phyloP scores from a whole-genome alignment of 768 basidiomycete species.

The Phanerochaete carnosa region DNA sequence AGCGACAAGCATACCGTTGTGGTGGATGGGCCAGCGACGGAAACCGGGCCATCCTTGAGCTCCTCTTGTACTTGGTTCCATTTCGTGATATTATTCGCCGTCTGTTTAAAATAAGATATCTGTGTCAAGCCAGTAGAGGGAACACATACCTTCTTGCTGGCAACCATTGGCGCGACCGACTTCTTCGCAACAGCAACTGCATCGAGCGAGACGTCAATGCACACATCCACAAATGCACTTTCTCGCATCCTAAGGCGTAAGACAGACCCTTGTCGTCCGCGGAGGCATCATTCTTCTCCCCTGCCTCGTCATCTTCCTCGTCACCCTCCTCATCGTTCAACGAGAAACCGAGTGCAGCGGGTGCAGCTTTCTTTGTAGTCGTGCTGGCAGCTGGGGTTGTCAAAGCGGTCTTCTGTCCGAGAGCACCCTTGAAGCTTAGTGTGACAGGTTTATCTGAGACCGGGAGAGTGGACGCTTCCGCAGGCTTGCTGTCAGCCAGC shows the following conservation, averaged over 20 bases:
- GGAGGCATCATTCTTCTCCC: slow-evolving; percentile 20
- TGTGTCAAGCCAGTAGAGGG: background rate
- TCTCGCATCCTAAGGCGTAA: slow-evolving; percentile 23
- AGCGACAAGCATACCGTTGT: slow-evolving; percentile 9
- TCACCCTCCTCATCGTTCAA: slow-evolving; percentile 53
- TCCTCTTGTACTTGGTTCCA: slow-evolving; percentile 98
- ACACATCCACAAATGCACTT: slow-evolving; percentile 20
- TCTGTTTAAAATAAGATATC: slow-evolving; percentile 40
- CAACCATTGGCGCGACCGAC: slow-evolving; percentile 70
- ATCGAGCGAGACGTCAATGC: slow-evolving; percentile 28
- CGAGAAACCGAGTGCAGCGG: slow-evolving; percentile 61
- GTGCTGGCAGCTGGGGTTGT: slow-evolving; percentile 21
- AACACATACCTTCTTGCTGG: slow-evolving; percentile 72
- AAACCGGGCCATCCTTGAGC: slow-evolving; percentile 36
- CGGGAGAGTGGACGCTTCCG: slow-evolving; percentile 64
- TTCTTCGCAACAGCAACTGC: slow-evolving; percentile 56
- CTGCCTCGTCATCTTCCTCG: slow-evolving; percentile 40
- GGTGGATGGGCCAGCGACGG: slow-evolving; percentile 12
- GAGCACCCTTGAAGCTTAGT: slow-evolving; percentile 53
- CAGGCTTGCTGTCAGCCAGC: slow-evolving; percentile 24
- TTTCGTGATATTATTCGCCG: slow-evolving; percentile 87
- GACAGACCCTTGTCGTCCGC: slow-evolving; percentile 50
- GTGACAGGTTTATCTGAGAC: slow-evolving; percentile 81
- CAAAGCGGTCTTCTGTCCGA: slow-evolving; percentile 16
- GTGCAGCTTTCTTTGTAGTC: slow-evolving; percentile 33